Base-by-base conservation (phyloP, 768 basidiomycete genomes). In the Tremella fuciformis region DNA sequence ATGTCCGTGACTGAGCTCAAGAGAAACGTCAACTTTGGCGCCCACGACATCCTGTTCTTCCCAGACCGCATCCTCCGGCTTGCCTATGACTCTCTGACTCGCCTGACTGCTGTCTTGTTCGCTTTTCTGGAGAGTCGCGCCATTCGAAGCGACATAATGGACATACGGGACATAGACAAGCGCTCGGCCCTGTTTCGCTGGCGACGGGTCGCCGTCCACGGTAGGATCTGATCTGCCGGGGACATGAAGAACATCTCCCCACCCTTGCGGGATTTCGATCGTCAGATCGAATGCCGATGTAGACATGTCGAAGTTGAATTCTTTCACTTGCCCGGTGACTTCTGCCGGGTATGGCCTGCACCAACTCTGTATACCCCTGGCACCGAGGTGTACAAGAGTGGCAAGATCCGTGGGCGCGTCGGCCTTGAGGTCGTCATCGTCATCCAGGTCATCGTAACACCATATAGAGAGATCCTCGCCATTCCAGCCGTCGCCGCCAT, bases 401-500 rank as follows among this genome's bases (percentile, higher is more conserved):
- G 53, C 46, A 1, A 73, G 57, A 21, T 69, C 66, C 2, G 59
- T 59, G 0, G 67, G 67, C 11, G 59, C 53, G 24, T 34, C 25
- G 7, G 67, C 63, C 8, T 57, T 25, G 13, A 64, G 42, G 50
- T 74, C 67, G 47, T 64, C 59, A 50, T 67, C 59, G 53, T 46
- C 44, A 1, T 47, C 26, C 13, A 58, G 38, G 19, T 76, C 73
- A 52, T 74, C 73, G 42, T 65, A 69, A 19, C 68, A 69, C 53
- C 69, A 70, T 6, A 76, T 52, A 9, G 73, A 75, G 16, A 76
- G 60, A 50, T 76, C 72, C 57, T 76, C 75, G 13, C 64, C 65
- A 48, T 76, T 75, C 75, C 94, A 99, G 0, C 88, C 88, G 77
- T 99, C 96, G 16, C 94, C 93, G 87, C 88, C 91, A 65, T 82